phyloP scores from a whole-genome alignment of 2,329 filamentous ascomycete species.

The Claviceps africana region DNA sequence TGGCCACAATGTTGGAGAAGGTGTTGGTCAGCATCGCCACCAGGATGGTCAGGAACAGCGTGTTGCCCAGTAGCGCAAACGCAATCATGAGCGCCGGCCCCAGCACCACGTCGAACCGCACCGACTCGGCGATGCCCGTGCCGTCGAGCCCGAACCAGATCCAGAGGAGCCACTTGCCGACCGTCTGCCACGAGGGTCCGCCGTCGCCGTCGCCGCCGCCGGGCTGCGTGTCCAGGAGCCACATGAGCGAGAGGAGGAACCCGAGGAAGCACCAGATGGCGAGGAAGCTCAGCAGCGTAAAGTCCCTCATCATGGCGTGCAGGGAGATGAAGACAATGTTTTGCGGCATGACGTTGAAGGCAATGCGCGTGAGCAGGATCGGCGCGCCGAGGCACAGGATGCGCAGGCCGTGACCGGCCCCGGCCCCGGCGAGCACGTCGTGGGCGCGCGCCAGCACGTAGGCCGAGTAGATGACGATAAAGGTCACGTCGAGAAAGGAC shows the following conservation, averaged over 20 bases:
- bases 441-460: constrained; percentile 49
- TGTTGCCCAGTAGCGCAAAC: constrained; percentile 63
- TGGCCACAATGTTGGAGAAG: constrained; percentile 54
- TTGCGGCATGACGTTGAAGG: constrained; percentile 60
- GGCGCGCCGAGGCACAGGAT: constrained; percentile 54
- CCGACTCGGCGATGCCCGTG: constrained; percentile 35
- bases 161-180: constrained; percentile 66
- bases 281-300: constrained; percentile 51
- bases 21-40: constrained; percentile 63
- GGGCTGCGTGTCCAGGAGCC: constrained; percentile 33
- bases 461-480: constrained; percentile 45
- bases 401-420: constrained; percentile 43
- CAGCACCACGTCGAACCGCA: constrained; percentile 50
- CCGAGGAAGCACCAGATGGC: constrained; percentile 57
- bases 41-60: constrained; percentile 59
- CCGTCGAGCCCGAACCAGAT: constrained; percentile 67
- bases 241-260: constrained; percentile 55
- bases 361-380: constrained; percentile 54
- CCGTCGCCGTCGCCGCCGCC: constrained; percentile 12
- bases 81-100: constrained; percentile 56
- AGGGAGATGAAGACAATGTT: constrained; percentile 64
- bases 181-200: constrained; percentile 30
- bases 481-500: constrained; percentile 62
- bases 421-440: constrained; percentile 33
- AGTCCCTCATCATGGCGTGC: constrained; percentile 62